A percentile compares a stretch with the other conserved stretches of the same genome.
Conservation (phyloP, 2,329 filamentous ascomycete genomes). For the Fusarium nisikadoi region DNA sequence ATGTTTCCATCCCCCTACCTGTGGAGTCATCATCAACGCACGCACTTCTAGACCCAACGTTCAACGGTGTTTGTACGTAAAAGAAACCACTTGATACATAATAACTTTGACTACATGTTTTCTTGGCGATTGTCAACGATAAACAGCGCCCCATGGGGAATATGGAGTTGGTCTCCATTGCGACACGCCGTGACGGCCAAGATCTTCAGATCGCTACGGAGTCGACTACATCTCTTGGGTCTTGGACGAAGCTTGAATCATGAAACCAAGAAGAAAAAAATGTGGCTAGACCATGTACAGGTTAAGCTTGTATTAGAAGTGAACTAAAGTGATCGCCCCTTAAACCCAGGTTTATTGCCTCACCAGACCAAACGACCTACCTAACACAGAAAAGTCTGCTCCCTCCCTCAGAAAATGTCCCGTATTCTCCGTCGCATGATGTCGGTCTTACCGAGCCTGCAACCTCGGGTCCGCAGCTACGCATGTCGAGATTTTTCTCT, state of each 20-base stretch:
- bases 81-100: slow-evolving; percentile 23
- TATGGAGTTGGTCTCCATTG: slow-evolving; percentile 16
- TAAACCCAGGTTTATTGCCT: slow-evolving; percentile 8
- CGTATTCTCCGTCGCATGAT: slow-evolving; percentile 15
- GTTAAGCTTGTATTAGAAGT: slow-evolving; percentile 10
- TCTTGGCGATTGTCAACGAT: slow-evolving; percentile 13
- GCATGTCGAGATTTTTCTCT: not conserved
- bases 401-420: not conserved
- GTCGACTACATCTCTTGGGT: not conserved
- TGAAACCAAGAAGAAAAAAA: not conserved
- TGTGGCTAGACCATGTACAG: not conserved
- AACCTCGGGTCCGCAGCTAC: slow-evolving; percentile 24
- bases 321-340: slow-evolving; percentile 24
- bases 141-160: slow-evolving; percentile 28
- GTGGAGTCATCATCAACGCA: slow-evolving; percentile 19
- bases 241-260: not conserved
- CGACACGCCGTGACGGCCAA: not conserved
- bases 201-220: not conserved
- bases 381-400: slow-evolving; percentile 10
- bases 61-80: slow-evolving; percentile 22
- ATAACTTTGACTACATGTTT: slow-evolving; percentile 31
- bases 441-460: slow-evolving; percentile 27
- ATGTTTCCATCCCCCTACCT: slow-evolving; percentile 2
- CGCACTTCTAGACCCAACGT: slow-evolving; percentile 13
- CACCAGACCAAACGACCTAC: slow-evolving; percentile 1